Percentiles rank a stretch among this genome's conserved stretches.
Evolutionary conservation across 2,329 filamentous ascomycete genomes (phyloP).

Genomic region (Allantophomopsis cytisporea): DNA sequence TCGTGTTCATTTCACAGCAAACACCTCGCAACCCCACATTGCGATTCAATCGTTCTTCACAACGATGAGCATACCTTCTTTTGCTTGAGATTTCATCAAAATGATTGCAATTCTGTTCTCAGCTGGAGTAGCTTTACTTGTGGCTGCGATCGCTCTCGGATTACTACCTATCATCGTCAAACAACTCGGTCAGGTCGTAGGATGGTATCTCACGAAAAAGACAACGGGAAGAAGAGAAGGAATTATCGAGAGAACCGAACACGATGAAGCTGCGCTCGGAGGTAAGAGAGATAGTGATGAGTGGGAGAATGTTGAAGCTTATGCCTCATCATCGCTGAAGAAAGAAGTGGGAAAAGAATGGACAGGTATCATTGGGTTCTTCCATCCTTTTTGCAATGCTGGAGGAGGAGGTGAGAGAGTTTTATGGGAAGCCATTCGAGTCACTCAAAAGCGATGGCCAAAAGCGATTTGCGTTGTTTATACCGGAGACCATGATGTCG

Average conservation of each 20-base stretch:
- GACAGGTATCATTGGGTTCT: slow-evolving; percentile 85
- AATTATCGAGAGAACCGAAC: slow-evolving; percentile 33
- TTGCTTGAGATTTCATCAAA: too few relatives aligned
- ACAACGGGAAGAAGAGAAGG: slow-evolving; percentile 46
- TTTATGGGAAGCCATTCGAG: slow-evolving; percentile 87
- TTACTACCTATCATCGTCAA: too few relatives aligned
- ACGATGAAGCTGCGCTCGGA: slow-evolving; percentile 18
- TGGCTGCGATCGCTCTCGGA: too few relatives aligned
- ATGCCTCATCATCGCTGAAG: slow-evolving; percentile 27
- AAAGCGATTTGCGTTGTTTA: slow-evolving; percentile 85
- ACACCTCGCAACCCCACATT: too few relatives aligned
- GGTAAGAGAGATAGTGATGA: slow-evolving; percentile 38
- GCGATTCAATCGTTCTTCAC: too few relatives aligned
- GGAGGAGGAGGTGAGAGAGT: slow-evolving; percentile 93
- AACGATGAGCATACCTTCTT: too few relatives aligned
- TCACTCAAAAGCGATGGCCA: slow-evolving; percentile 81
- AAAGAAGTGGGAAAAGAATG: slow-evolving; percentile 42
- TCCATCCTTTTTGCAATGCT: slow-evolving; percentile 97
- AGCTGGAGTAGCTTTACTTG: too few relatives aligned
- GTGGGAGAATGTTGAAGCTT: slow-evolving; percentile 57
- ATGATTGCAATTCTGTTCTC: too few relatives aligned
- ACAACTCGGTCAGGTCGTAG: slow-evolving; percentile 20
- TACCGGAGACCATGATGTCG: slow-evolving; percentile 84
- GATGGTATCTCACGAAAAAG: slow-evolving; percentile 48
- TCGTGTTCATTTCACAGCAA: too few relatives aligned